Evolutionary conservation across 805 yeast genomes (phyloP).

Genomic region (Cephaloascus albidus): DNA sequence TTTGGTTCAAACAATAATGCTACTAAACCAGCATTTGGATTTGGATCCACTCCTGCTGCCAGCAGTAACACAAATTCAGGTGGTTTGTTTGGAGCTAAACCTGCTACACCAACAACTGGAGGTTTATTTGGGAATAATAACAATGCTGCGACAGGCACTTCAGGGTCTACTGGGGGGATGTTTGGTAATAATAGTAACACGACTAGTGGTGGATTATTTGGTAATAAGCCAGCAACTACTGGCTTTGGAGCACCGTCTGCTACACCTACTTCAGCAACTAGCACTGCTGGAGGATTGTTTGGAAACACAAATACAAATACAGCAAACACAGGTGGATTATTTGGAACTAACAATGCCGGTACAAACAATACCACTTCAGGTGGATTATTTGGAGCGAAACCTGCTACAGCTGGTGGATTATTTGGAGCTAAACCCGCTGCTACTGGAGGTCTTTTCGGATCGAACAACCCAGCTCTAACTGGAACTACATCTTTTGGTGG

Average conservation of each 20-base stretch:
- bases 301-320: slow-evolving; percentile 8
- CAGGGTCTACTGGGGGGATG: slow-evolving; percentile 4
- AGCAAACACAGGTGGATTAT: slow-evolving; percentile 29
- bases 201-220: slow-evolving; percentile 10
- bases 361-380: slow-evolving; percentile 11
- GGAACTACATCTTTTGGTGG: slow-evolving; percentile 13
- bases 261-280: slow-evolving; percentile 6
- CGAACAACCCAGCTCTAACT: slow-evolving; percentile 5
- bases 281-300: slow-evolving; percentile 9
- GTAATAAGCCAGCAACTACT: slow-evolving; percentile 4
- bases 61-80: slow-evolving; percentile 4
- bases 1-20: slow-evolving; percentile 13
- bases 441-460: slow-evolving; percentile 5
- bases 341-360: slow-evolving; percentile 23
- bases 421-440: slow-evolving; percentile 11
- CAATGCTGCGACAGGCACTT: slow-evolving; percentile 4
- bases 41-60: neutral
- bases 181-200: slow-evolving; percentile 9
- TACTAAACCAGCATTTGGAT: slow-evolving; percentile 8
- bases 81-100: slow-evolving; percentile 20
- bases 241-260: no score
- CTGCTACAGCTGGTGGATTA: slow-evolving; percentile 13
- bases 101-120: slow-evolving; percentile 9
- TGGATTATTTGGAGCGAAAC: slow-evolving; percentile 9
- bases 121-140: slow-evolving; percentile 18